Percentiles rank a stretch among this genome's conserved stretches.
These are phyloP conservation scores for Ceratobasidium sp. DNA, from an alignment of 1,284 basidiomycete genomes.

Conservation along the genomic window DNA sequence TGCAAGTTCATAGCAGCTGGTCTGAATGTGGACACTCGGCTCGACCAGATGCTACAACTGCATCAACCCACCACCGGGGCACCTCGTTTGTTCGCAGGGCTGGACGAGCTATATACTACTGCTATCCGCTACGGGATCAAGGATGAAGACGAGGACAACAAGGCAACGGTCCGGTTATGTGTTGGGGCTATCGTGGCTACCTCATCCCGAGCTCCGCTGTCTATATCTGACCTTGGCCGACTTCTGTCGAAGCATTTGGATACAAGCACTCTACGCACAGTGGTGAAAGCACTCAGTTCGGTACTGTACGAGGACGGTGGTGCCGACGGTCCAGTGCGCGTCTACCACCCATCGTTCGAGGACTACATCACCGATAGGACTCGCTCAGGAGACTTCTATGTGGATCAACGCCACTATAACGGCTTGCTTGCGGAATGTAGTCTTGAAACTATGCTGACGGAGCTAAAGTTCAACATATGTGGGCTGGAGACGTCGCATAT, in stretches of 20 bases:
- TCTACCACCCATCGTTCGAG: conserved; percentile 43
- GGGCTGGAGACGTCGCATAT: conserved; percentile 1
- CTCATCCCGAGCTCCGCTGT: neutral
- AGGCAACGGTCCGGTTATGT: neutral
- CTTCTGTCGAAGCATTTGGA: neutral
- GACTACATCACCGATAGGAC: neutral
- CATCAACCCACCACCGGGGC: neutral
- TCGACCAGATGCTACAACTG: neutral
- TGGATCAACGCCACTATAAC: neutral
- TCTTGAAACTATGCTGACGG: neutral
- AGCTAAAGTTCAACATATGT: conserved; percentile 30
- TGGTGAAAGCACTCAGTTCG: conserved; percentile 5
- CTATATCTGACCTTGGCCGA: neutral
- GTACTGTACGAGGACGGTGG: conserved; percentile 26
- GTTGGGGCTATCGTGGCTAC: neutral
- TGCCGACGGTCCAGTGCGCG: conserved; percentile 2
- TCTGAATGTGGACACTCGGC: neutral
- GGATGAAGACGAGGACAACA: conserved; percentile 10
- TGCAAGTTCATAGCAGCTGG: conserved; percentile 16
- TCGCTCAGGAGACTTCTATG: conserved; percentile 17
- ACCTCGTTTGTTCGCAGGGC: neutral
- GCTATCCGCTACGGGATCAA: neutral
- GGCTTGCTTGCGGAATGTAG: neutral
- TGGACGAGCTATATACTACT: neutral
- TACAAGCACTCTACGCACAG: neutral